Base-by-base conservation (phyloP, 371 early-diverging fungal genomes). In the Chytridium lagenaria region DNA sequence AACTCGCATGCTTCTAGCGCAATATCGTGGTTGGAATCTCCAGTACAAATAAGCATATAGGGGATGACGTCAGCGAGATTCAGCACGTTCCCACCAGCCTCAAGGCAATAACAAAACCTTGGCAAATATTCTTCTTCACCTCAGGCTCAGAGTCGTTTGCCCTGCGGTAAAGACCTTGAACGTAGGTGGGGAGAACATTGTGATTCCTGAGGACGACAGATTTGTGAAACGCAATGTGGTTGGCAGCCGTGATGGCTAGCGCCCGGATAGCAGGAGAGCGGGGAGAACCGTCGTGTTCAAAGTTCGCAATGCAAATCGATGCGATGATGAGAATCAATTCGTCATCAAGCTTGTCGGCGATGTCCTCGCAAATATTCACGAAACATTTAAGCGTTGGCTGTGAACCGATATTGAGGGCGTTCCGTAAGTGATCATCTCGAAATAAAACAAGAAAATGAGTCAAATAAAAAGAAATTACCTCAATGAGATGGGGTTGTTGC, bases 1-100 rank as follows among this genome's bases (percentile, higher is more conserved):
- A 98, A 98, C 81, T 98, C 98, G 82, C 95, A 94, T 10, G 98
- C 97, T 81, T 97, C 98, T 69, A 96, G 83, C 23, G 98, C 96
- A 37, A 98, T 89, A 49, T 86, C 81, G 31, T 90, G 84, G 61
- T 96, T 95, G 36, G 91, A 90, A 64, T 89, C 90, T 75, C 85
- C 80, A 26, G 94, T 95, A 71, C 92, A 92, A 78, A 88, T 89
- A n/a, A 98, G 86, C 94, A 98, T 97, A 83, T 95, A 98, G 69
- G 92, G 88, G 52, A 94, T 92, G 37, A 98, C 86, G 75, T 90
- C 88, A 71, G 89, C 87, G 80, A 98, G 87, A 72, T 95, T 91
- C 28, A 98, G 84, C 68, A 87, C 90, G 61, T 92, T 90, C 33
- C 95, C 92, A 59, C 89, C 84, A 23, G 88, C 86, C 78, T 96